A percentile compares a stretch with the other conserved stretches of the same genome.
Conservation (phyloP, 2,329 filamentous ascomycete genomes). For the Purpureocillium takamizusanense region DNA sequence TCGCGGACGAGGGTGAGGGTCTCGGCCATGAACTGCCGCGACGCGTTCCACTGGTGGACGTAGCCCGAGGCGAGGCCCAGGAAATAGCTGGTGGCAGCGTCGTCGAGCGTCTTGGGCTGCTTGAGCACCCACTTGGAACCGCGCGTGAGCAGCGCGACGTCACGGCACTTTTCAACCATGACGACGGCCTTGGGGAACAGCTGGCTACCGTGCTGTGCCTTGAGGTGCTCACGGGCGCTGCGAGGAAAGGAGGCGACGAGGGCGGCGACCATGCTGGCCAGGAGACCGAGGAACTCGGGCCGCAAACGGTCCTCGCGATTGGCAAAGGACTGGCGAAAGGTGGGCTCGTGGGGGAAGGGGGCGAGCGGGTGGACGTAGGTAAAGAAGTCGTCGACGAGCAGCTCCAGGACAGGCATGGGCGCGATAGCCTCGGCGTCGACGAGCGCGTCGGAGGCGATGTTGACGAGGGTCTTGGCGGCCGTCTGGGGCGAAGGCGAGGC, state of each 20-base stretch:
- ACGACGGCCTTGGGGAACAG: slow-evolving; percentile 60
- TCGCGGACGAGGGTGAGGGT: slow-evolving; percentile 60
- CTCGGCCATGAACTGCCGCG: slow-evolving; percentile 64
- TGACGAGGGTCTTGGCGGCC: slow-evolving; percentile 39
- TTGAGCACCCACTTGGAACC: slow-evolving; percentile 43
- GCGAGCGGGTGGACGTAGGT: slow-evolving; percentile 71
- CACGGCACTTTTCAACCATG: slow-evolving; percentile 62
- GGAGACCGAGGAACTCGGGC: slow-evolving; percentile 58
- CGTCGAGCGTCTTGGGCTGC: slow-evolving; percentile 39
- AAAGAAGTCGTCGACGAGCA: slow-evolving; percentile 74
- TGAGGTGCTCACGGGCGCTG: slow-evolving; percentile 60
- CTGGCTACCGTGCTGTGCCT: slow-evolving; percentile 52
- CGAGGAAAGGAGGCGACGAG: slow-evolving; percentile 71
- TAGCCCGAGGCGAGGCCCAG: slow-evolving; percentile 58
- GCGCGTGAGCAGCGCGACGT: slow-evolving; percentile 58
- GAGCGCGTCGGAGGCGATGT: slow-evolving; percentile 29
- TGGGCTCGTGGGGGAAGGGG: slow-evolving; percentile 72
- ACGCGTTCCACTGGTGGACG: slow-evolving; percentile 57
- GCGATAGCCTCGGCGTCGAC: slow-evolving; percentile 62
- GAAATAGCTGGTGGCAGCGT: slow-evolving; percentile 68
- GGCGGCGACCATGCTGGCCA: slow-evolving; percentile 65
- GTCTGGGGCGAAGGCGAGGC: slow-evolving; percentile 35
- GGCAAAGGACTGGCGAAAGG: slow-evolving; percentile 61
- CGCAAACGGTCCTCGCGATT: slow-evolving; percentile 58
- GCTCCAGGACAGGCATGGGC: slow-evolving; percentile 56